Evolutionary conservation across 129 eudicot species (phyloP), one percentile per base, ranked within the genome.

Genomic region (Helianthus annuus): DNA sequence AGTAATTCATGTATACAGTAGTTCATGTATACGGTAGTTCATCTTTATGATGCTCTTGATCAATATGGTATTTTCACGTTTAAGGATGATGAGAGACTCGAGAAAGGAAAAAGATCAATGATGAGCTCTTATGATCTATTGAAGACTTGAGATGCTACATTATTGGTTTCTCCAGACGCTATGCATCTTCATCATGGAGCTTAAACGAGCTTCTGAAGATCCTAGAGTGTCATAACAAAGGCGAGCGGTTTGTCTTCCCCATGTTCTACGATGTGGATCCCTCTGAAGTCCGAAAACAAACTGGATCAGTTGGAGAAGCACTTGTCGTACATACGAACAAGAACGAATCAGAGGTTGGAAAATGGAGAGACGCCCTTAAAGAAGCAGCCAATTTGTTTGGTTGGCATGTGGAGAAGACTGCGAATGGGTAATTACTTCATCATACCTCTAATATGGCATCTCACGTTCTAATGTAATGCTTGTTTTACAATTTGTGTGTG

Each of bases 211-310:
- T 60, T 13, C 4, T 60, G 10, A 60, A 11, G 66, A 29, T 32
- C 17, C 32, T 60, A 19, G 44, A 60, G 17, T 12, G 17, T 15
- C 45, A 29, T 0, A 60, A 4, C 1, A 12, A 5, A 5, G 10
- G 3, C 14, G 5, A 24, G 5, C 63, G 12, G 3, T 32, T 9
- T 0, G 66, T 9, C 29, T 60, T 24, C 19, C 66, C 66, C 5
- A 19, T 60, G 16, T 60, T 60, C 44, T 60, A 60, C 4, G 66
- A 60, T 32, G 44, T 60, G 17, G 66, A 60, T 1, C 66, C 66
- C 0, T 4, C 16, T 32, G 66, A 60, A 12, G 66, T 32, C 38
- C 45, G 66, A 4, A 29, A 60, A 1, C 66, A 60, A 32, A 29
- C 16, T 12, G 66, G 66, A 13, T 12, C 39, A 32, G 45, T 60